phyloP scores from a whole-genome alignment of 768 basidiomycete genomes.

The Termitomyces sp. region DNA sequence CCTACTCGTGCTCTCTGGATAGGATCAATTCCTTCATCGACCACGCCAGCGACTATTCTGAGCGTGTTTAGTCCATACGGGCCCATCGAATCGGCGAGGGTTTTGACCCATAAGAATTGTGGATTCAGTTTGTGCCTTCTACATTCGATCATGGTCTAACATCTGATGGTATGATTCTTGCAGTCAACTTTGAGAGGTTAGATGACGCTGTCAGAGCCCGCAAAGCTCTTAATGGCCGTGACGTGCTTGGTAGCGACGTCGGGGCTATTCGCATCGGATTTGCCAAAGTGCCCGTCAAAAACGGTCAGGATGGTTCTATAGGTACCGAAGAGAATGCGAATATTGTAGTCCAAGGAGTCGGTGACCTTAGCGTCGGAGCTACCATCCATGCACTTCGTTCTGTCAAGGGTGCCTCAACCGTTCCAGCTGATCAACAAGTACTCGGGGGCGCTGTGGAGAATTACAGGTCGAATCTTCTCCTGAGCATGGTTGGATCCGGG shows the following conservation, averaged over 20 bases:
- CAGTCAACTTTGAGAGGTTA: constrained; percentile 95
- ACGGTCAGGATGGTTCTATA: constrained; percentile 60
- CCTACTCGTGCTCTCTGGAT: constrained; percentile 98
- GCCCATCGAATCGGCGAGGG: constrained; percentile 94
- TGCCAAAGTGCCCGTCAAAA: constrained; percentile 93
- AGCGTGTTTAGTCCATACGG: constrained; percentile 98
- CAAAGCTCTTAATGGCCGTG: constrained; percentile 93
- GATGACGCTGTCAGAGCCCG: constrained; percentile 96
- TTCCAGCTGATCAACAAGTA: constrained; percentile 92
- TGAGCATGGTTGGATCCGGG: constrained; percentile 84
- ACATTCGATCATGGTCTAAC: constrained; percentile 2
- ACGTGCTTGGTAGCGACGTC: constrained; percentile 93
- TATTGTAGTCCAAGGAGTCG: constrained; percentile 75
- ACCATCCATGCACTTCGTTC: constrained; percentile 84
- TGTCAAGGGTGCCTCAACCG: constrained; percentile 88
- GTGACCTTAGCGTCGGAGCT: constrained; percentile 81
- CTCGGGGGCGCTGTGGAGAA: constrained; percentile 91
- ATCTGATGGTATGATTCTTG: constrained; percentile 10
- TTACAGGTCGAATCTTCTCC: constrained; percentile 86
- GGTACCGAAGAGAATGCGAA: constrained; percentile 61
- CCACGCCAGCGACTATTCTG: constrained; percentile 90
- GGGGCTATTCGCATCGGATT: constrained; percentile 97
- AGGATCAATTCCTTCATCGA: constrained; percentile 93
- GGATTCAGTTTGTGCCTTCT: constrained; percentile 62
- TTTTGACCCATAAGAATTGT: constrained; percentile 96